Evolutionary conservation across 106 monocot genomes (phyloP), one percentile per base, ranked within the genome.

Genomic region (Phalaenopsis equestris): DNA sequence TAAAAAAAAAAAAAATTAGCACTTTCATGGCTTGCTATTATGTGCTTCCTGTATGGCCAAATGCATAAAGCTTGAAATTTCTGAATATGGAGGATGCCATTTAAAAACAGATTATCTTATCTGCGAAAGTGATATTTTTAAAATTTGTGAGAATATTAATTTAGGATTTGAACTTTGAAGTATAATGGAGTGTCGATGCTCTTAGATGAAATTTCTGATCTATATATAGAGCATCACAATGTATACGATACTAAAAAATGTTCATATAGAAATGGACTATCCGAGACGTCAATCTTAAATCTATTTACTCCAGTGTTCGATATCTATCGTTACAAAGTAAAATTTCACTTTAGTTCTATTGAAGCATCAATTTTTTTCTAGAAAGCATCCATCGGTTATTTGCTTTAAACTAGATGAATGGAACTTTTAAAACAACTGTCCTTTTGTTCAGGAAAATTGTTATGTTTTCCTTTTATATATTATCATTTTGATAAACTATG

Each of bases 401-500:
- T 6, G 6, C 18, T 45, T 43, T 18, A 43, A 74, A 18, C 7
- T 74, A 45, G 19, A 74, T 45, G 18, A 18, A 8, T 74, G 14
- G 19, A 36, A 41, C 41, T 39, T 39, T 72, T 72, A 39, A 2
- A 41, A 19, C 43, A 74, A 17, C 42, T 74, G 14, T 12, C 74
- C 43, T 42, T 74, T 18, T 6, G 6, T 74, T 74, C 11, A 43
- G 5, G 6, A 8, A 74, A 45, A 16, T 74, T 42, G 43, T 43
- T 16, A 74, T 41, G 9, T 41, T 37, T 37, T 70, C 14, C 9
- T 16, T 41, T 72, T 38, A 0, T 2, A 16, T 38, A 72, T 72
- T 41, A 14, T 72, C 74, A 19, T 45, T n/a, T 45, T 36, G 74
- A 42, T 74, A 72, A 36, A 74, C 42, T 43, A 74, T 74, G 74